phyloP scores from a whole-genome alignment of 108 stramenopile genomes.

The Skeletonema menzelii region DNA sequence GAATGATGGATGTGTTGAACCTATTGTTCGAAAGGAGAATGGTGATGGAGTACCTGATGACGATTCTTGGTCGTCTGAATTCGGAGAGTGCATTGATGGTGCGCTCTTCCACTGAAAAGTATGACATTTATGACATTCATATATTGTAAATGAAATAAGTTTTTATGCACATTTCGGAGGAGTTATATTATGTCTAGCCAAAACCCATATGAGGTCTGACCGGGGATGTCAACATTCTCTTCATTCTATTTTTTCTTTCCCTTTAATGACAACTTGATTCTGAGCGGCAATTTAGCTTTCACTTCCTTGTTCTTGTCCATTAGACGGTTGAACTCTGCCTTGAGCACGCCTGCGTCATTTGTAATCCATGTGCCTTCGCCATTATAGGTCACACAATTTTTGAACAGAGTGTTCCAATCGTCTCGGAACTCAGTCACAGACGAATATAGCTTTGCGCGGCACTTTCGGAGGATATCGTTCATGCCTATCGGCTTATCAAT shows the following conservation, averaged over 20 bases:
- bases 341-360: constrained; percentile 61
- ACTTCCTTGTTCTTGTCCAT: constrained; percentile 68
- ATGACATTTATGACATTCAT: background rate
- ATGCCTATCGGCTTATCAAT: constrained; percentile 86
- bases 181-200: background rate
- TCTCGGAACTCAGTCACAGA: constrained; percentile 61
- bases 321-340: constrained; percentile 75
- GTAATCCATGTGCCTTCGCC: constrained; percentile 86
- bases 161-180: background rate
- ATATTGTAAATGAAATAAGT: background rate
- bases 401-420: constrained; percentile 85
- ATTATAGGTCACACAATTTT: constrained; percentile 78
- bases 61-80: background rate
- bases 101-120: background rate
- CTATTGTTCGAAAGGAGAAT: background rate
- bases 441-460: constrained; percentile 68
- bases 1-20: background rate
- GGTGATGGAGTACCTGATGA: background rate
- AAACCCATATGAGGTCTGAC: too few species aligned
- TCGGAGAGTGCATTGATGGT: background rate
- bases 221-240: background rate
- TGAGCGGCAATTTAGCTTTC: constrained; percentile 6
- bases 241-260: background rate
- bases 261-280: background rate
- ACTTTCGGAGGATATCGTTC: constrained; percentile 86